Conservation (phyloP, 805 yeast genomes). For the Wickerhamiella allomyrinae region DNA sequence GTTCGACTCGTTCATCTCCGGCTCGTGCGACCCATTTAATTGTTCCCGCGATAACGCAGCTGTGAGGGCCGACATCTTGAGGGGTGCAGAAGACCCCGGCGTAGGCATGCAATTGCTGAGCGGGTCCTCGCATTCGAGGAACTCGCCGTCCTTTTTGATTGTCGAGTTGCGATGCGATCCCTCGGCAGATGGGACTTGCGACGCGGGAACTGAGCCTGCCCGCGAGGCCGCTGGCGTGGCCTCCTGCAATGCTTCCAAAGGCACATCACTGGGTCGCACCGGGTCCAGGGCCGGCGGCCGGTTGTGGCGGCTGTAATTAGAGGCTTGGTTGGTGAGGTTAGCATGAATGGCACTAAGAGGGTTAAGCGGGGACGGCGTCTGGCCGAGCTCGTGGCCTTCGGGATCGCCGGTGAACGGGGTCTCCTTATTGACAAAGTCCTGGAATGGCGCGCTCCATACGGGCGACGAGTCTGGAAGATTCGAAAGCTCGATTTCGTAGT, state of each 20-base stretch:
- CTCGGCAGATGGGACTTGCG: not conserved
- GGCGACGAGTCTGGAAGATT: conserved; percentile 12
- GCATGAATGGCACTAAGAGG: not conserved
- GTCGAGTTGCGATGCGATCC: not conserved
- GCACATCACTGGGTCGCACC: not conserved
- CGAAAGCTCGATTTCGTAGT: conserved; percentile 14
- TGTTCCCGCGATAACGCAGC: too few species aligned
- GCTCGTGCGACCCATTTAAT: too few species aligned
- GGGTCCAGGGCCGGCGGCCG: not conserved
- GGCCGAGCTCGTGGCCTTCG: conserved; percentile 2
- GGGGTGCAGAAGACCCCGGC: not conserved
- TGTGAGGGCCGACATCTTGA: too few species aligned
- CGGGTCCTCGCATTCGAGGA: not conserved
- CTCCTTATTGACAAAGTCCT: conserved; percentile 8
- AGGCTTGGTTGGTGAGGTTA: not conserved
- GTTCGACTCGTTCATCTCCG: too few species aligned
- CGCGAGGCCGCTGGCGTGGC: not conserved
- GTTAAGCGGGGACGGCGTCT: not conserved
- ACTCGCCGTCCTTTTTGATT: not conserved
- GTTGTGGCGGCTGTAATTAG: not conserved
- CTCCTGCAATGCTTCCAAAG: not conserved
- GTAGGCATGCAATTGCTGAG: not conserved
- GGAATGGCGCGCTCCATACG: conserved; percentile 13
- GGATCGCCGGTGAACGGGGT: conserved; percentile 14
- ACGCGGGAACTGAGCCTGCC: too few species aligned